Evolutionary conservation across 208 protist species (phyloP), one percentile per base, ranked within the genome.

Genomic region (Acanthamoeba lenticulata): DNA sequence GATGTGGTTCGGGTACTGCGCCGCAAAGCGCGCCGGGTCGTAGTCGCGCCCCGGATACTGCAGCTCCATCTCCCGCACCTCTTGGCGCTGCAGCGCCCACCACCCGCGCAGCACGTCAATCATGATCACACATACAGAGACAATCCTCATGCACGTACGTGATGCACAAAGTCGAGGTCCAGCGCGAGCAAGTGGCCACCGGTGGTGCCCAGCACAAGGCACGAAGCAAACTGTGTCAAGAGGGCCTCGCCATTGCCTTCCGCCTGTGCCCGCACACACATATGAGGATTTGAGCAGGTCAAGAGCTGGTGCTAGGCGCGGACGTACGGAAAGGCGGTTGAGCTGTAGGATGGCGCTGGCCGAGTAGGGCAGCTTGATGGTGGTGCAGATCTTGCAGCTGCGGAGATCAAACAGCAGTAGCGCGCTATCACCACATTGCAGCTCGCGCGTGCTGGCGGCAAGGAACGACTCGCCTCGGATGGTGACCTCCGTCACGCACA

Each of bases 331-430:
- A 3, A 74, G 65, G n/a, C 36, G 5, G 65, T 40, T 29, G 3
- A 74, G 36, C 36, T 74, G 65, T 29, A 74, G 29, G 29, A 74
- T 74, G 65, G 65, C 65, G 29, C 65, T 74, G 65, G 65, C 65
- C 32, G 65, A 74, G 36, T 74, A 74, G 65, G 65, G 65, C 17
- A 74, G 65, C 65, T 74, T 74, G 65, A 74, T 74, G 32, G 65
- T 74, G 65, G 21, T 74, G 65, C 65, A 74, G n/a, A 74, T 74
- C 65, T 74, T 74, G 65, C 65, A 74, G 65, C 65, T 74, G 65
- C 65, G 65, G 4, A 74, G 29, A 40, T 74, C 65, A n/a, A 74
- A 74, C 32, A 74, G 65, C 65, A 74, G 65, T 29, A 74, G 65
- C 9, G 65, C 65, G 36, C 65, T 74, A 29, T 74, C 65, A 11